These are phyloP conservation scores for Trypanosoma rangeli DNA, from an alignment of 208 protist species.

Conservation along the genomic window DNA sequence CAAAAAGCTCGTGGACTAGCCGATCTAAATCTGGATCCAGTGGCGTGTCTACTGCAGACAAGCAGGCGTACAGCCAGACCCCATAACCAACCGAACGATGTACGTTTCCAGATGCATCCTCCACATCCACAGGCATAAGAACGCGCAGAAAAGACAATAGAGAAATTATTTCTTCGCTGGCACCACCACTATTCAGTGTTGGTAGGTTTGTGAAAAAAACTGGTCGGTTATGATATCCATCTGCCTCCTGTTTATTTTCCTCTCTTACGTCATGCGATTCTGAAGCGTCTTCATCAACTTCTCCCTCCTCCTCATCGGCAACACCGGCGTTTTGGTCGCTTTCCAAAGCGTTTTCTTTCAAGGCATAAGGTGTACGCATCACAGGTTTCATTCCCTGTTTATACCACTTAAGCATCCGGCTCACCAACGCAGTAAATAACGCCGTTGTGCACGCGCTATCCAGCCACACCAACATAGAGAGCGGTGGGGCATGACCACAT, in stretches of 20 bases:
- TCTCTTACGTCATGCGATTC: conserved; percentile 5
- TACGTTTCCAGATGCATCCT: conserved; percentile 12
- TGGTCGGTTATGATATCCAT: not conserved
- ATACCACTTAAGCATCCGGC: conserved; percentile 40
- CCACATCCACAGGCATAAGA: conserved; percentile 32
- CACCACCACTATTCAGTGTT: not conserved
- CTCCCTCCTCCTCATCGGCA: not conserved
- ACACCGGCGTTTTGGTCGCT: not conserved
- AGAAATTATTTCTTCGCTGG: conserved; percentile 22
- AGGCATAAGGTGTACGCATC: conserved; percentile 1
- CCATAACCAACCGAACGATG: conserved; percentile 47
- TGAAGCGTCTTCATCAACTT: conserved; percentile 5
- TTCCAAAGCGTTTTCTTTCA: not conserved
- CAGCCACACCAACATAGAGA: conserved; percentile 62
- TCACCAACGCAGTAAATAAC: conserved; percentile 52
- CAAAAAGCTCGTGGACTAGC: conserved; percentile 68
- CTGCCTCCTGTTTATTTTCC: not conserved
- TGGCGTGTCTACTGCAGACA: conserved; percentile 65
- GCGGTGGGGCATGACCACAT: conserved; percentile 26
- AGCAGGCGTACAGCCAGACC: conserved; percentile 62
- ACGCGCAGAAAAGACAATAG: conserved; percentile 33
- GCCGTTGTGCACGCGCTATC: conserved; percentile 51
- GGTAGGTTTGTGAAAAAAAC: conserved; percentile 13
- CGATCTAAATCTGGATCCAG: conserved; percentile 81
- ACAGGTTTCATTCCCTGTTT: conserved; percentile 20